Evolutionary conservation across 2,329 filamentous ascomycete species (phyloP).

Genomic region (Clarireedia monteithiana): DNA sequence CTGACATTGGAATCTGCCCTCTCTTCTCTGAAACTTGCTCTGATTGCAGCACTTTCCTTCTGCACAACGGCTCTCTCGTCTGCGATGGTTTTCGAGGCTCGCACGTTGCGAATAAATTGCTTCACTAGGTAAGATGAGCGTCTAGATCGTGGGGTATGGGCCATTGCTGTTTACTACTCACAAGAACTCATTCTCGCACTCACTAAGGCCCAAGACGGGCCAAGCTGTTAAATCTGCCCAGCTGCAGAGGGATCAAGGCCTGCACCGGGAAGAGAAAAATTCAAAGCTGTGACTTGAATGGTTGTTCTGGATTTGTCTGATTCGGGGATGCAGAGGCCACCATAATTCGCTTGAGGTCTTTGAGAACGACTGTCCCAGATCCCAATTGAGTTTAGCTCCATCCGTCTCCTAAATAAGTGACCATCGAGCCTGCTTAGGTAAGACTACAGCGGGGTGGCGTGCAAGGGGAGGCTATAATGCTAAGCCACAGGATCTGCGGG

Average conservation of each 20-base stretch:
- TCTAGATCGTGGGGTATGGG: conserved; percentile 12
- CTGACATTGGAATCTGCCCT: conserved; percentile 85
- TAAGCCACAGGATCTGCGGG: background rate
- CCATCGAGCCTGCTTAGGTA: too few relatives aligned
- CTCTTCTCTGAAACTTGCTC: conserved; percentile 96
- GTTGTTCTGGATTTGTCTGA: background rate
- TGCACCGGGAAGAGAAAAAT: background rate
- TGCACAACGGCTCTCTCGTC: conserved; percentile 97
- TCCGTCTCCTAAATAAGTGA: too few relatives aligned
- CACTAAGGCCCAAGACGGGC: conserved; percentile 27
- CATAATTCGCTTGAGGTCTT: conserved; percentile 10
- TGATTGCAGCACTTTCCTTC: conserved; percentile 96
- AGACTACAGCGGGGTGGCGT: background rate
- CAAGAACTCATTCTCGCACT: conserved; percentile 30
- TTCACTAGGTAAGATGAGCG: conserved; percentile 59
- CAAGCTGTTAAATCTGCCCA: conserved; percentile 19
- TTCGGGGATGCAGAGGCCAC: conserved; percentile 9
- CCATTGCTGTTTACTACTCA: conserved; percentile 17
- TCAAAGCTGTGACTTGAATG: background rate
- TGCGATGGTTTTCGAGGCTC: conserved; percentile 96
- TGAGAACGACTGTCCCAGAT: background rate
- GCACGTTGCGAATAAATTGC: conserved; percentile 99
- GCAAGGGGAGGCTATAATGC: background rate
- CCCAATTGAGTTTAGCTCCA: background rate
- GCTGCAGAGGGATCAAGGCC: conserved; percentile 1